Evolutionary conservation across 352 stramenopile genomes (phyloP).

Genomic region (Pythium coloratum): DNA sequence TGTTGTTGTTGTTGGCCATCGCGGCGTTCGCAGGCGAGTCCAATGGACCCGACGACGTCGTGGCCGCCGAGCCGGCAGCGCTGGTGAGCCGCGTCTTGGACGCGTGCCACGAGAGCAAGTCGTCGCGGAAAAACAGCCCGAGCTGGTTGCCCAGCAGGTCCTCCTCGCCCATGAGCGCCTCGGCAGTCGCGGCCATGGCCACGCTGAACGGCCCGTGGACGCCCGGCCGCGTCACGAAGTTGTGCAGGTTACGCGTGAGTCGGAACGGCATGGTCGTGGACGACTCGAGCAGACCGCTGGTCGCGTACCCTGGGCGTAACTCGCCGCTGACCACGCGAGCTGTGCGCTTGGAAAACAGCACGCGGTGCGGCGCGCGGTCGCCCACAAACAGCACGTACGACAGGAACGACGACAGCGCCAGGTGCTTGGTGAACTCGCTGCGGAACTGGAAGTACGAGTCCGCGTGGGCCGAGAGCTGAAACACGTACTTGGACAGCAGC

Average conservation of each 20-base stretch:
- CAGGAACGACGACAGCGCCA: conserved; percentile 83
- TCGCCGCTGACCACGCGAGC: conserved; percentile 85
- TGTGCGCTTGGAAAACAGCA: conserved; percentile 79
- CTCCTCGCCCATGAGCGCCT: conserved; percentile 82
- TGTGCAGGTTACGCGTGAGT: conserved; percentile 87
- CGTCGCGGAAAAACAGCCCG: conserved; percentile 88
- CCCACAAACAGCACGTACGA: conserved; percentile 86
- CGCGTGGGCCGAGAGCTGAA: conserved; percentile 63
- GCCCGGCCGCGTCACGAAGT: conserved; percentile 82
- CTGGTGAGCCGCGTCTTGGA: conserved; percentile 74
- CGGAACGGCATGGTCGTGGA: conserved; percentile 88
- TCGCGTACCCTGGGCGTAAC: conserved; percentile 81
- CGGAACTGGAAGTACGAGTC: conserved; percentile 88
- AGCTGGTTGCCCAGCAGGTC: conserved; percentile 86
- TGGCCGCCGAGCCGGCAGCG: conserved; percentile 17
- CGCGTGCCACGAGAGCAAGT: conserved; percentile 85
- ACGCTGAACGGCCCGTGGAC: conserved; percentile 88
- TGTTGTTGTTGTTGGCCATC: conserved; percentile 13
- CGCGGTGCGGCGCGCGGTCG: conserved; percentile 80
- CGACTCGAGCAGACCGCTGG: conserved; percentile 76
- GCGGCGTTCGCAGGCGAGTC: conserved; percentile 23
- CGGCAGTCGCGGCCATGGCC: conserved; percentile 75
- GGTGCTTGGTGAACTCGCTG: conserved; percentile 85
- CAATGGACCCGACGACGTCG: conserved; percentile 23
- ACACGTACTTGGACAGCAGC: conserved; percentile 84